A percentile compares a stretch with the other conserved stretches of the same genome.
Conservation (phyloP, 2,329 filamentous ascomycete genomes). For the Calonectria crousiana region DNA sequence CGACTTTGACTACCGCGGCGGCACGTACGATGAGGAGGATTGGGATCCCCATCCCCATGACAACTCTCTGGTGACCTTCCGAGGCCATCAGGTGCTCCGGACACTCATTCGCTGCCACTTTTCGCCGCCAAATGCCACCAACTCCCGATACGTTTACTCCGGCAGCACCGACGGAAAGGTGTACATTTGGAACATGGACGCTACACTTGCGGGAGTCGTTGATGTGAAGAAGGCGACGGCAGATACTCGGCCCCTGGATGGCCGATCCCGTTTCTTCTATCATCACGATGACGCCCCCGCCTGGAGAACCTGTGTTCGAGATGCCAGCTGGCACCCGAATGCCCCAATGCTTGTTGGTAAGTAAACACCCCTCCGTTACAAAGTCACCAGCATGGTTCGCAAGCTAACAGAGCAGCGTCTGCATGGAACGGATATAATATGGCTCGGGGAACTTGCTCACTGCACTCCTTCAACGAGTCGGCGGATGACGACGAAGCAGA, state of each 20-base stretch:
- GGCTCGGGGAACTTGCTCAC: slow-evolving; percentile 78
- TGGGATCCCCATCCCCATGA: slow-evolving; percentile 79
- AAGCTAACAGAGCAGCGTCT: slow-evolving; percentile 68
- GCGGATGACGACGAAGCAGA: slow-evolving; percentile 76
- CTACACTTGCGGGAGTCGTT: slow-evolving; percentile 81
- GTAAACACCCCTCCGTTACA: slow-evolving; percentile 37
- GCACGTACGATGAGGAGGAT: slow-evolving; percentile 72
- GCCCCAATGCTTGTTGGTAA: slow-evolving; percentile 80
- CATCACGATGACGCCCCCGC: slow-evolving; percentile 66
- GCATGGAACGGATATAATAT: slow-evolving; percentile 85
- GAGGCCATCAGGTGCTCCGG: slow-evolving; percentile 88
- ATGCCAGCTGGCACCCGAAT: slow-evolving; percentile 91
- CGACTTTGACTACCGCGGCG: slow-evolving; percentile 81
- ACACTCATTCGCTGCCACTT: slow-evolving; percentile 97
- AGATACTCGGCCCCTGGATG: slow-evolving; percentile 68
- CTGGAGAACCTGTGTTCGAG: slow-evolving; percentile 85
- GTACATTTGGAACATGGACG: slow-evolving; percentile 94
- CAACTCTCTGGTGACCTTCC: slow-evolving; percentile 93
- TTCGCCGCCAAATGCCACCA: slow-evolving; percentile 85
- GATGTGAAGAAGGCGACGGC: slow-evolving; percentile 81
- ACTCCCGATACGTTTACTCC: slow-evolving; percentile 92
- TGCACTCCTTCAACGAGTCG: slow-evolving; percentile 83
- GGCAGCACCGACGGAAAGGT: slow-evolving; percentile 92
- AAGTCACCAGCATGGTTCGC: no score
- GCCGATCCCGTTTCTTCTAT: slow-evolving; percentile 68